phyloP scores from a whole-genome alignment of 106 monocot genomes.

The Dioscorea alata region DNA sequence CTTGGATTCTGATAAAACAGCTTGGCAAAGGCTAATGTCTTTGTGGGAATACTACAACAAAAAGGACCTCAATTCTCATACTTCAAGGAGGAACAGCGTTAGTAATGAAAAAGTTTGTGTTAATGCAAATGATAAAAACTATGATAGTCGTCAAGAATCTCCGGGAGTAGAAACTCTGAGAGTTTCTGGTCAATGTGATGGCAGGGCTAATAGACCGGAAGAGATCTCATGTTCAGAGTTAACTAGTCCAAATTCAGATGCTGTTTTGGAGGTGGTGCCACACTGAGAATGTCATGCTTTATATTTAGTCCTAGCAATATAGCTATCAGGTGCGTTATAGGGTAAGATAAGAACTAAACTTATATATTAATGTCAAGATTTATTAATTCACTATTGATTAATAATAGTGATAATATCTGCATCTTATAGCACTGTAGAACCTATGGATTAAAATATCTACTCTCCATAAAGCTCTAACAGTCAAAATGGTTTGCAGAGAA shows the following conservation, averaged over 20 bases:
- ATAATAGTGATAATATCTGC: too few relatives aligned
- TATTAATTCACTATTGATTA: too few relatives aligned
- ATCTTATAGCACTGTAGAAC: too few relatives aligned
- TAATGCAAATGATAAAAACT: too few relatives aligned
- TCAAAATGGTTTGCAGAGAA: too few relatives aligned
- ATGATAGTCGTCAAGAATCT: too few relatives aligned
- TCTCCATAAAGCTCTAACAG: too few relatives aligned
- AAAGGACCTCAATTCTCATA: constrained; percentile 14
- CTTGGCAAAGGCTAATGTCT: constrained; percentile 14
- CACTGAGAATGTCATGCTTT: neutral
- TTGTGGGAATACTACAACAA: constrained; percentile 14
- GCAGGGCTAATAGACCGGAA: too few relatives aligned
- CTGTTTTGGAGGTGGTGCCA: neutral
- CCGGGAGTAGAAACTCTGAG: neutral
- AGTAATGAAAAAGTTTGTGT: neutral
- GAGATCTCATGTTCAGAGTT: neutral
- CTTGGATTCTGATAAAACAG: neutral
- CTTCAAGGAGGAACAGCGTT: constrained; percentile 11
- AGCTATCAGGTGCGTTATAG: too few relatives aligned
- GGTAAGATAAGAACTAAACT: too few relatives aligned
- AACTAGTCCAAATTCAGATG: neutral
- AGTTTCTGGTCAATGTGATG: neutral
- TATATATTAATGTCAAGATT: too few relatives aligned
- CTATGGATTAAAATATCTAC: too few relatives aligned
- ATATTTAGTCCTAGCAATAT: neutral